These are phyloP conservation scores for Colletotrichum sp. DNA, from an alignment of 2,329 filamentous ascomycete genomes.

Conservation along the genomic window DNA sequence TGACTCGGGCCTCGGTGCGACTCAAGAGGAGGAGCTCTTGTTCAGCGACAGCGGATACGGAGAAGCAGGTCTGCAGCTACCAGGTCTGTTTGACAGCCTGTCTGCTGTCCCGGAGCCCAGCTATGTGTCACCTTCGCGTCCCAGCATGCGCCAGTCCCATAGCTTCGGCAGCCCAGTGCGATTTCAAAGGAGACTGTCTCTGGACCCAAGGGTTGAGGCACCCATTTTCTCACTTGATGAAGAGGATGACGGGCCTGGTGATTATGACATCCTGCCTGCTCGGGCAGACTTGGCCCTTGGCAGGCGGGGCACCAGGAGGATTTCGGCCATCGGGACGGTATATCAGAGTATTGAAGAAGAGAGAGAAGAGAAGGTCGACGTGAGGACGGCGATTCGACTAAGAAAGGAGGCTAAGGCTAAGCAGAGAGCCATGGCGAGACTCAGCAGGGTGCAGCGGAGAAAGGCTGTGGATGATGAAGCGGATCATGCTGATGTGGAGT, in stretches of 20 bases:
- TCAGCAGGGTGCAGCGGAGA: not conserved
- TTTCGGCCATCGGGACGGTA: constrained; percentile 19
- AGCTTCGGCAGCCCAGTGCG: not conserved
- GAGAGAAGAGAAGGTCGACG: constrained; percentile 26
- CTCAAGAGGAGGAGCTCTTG: constrained; percentile 41
- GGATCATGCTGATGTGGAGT: not conserved
- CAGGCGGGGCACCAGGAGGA: constrained; percentile 13
- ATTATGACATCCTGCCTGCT: not conserved
- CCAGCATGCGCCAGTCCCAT: not conserved
- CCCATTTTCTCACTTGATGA: not conserved
- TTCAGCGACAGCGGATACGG: constrained; percentile 42
- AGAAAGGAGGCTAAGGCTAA: constrained; percentile 36
- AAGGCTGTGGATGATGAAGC: not conserved
- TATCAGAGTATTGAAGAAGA: constrained; percentile 22
- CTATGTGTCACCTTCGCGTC: not conserved
- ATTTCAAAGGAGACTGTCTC: not conserved
- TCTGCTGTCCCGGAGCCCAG: constrained; percentile 7
- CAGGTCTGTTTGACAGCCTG: constrained; percentile 33
- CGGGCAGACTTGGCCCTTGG: constrained; percentile 11
- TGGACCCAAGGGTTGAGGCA: constrained; percentile 1
- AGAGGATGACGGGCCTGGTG: not conserved
- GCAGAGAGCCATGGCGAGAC: constrained; percentile 23
- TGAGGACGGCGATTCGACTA: constrained; percentile 31
- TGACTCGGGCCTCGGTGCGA: constrained; percentile 23
- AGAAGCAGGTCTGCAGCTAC: constrained; percentile 35